Evolutionary conservation across 169 alveolate genomes (phyloP).

Genomic region (Cryptosporidium ubiquitum): DNA sequence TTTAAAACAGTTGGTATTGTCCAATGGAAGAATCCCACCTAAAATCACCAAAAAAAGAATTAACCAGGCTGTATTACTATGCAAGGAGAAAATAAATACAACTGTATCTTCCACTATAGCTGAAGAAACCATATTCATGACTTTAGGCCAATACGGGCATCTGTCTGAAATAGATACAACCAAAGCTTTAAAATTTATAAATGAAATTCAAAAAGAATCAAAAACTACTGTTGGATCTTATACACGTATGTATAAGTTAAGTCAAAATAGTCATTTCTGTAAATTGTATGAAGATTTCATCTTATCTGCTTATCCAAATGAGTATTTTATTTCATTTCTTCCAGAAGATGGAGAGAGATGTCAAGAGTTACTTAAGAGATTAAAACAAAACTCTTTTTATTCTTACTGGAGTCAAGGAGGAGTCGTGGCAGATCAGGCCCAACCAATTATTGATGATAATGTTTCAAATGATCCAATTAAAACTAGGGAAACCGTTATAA

Average conservation of each 20-base stretch:
- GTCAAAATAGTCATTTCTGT: slow-evolving; percentile 41
- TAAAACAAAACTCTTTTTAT: slow-evolving; percentile 73
- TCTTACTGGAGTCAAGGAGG: slow-evolving; percentile 75
- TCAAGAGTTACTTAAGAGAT: slow-evolving; percentile 68
- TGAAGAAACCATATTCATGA: slow-evolving; percentile 48
- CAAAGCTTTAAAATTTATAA: slow-evolving; percentile 51
- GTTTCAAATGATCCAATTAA: slow-evolving; percentile 74
- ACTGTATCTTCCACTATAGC: slow-evolving; percentile 7
- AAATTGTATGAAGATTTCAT: slow-evolving; percentile 10
- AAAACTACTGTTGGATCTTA: slow-evolving; percentile 51
- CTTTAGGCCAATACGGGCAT: slow-evolving; percentile 67
- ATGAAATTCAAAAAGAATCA: slow-evolving; percentile 67
- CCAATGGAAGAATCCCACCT: slow-evolving; percentile 47
- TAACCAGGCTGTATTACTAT: not conserved
- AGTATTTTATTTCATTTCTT: slow-evolving; percentile 37
- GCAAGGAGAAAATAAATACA: not conserved
- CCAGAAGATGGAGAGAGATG: slow-evolving; percentile 56
- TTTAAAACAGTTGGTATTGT: not conserved
- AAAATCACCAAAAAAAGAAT: slow-evolving; percentile 42
- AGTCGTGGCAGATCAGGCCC: slow-evolving; percentile 76
- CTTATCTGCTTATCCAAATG: not conserved
- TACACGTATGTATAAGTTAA: slow-evolving; percentile 37
- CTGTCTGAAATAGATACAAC: not conserved
- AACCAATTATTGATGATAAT: slow-evolving; percentile 76
- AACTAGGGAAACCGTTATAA: not conserved